Base-by-base conservation (phyloP, 106 monocot species). In the Agapanthus africanus region DNA sequence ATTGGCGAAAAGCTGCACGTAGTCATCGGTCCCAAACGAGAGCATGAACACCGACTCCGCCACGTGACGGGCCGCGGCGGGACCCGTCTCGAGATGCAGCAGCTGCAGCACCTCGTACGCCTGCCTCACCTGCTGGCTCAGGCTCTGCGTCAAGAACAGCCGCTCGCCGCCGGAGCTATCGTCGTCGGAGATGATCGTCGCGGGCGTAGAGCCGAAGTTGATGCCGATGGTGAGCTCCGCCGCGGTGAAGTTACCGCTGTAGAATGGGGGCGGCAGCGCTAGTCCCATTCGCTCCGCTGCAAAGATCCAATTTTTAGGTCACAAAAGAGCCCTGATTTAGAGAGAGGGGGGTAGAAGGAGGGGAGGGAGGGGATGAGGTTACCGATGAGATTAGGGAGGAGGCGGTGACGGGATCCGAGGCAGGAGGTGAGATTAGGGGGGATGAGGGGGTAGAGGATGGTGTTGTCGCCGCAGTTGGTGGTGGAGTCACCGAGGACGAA, bases 401-500 rank as follows among this genome's bases (percentile, higher is more conserved):
- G 87, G 66, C 63, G 69, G 63, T 37, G 67, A 28, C 40, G 51
- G 31, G 81, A 59, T 11, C 38, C 28, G 70, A 33, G 44, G 42
- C 66, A 77, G 16, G 65, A 10, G 59, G 73, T 76, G 70, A 66
- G 64, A 49, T 54, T 37, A 59, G 51, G 38, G 25, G 64, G 70
- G 44, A 71, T 69, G 33, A 68, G 19, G 11, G 76, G 71, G 50
- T 37, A 63, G 59, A 83, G 50, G 68, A 79, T 31, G 50, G 71
- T 76, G 44, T 75, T 77, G 19, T 70, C 66, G 68, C 72, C 71
- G 61, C 83, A 87, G 71, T 46, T 81, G 40, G 69, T 74, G 28
- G 83, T 66, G 69, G 80, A 80, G 70, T 87, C 78, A 30, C 87
- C 87, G 30, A 87, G 77, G 27, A 87, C 73, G 70, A 83, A 87